These are phyloP conservation scores for Xylariaceae sp. DNA, from an alignment of 2,329 filamentous ascomycete species.

Conservation along the genomic window DNA sequence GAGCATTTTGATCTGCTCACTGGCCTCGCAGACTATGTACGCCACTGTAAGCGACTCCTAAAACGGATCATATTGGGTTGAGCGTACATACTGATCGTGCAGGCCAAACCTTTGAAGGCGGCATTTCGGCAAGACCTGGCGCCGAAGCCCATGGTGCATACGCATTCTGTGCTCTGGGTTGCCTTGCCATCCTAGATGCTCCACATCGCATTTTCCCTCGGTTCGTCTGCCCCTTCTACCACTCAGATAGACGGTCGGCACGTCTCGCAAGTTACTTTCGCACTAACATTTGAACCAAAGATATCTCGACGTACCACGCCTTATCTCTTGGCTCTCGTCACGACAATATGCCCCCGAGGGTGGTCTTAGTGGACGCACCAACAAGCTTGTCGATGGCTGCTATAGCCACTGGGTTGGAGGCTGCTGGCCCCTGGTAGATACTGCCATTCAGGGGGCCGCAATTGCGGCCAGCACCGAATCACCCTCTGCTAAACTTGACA, in stretches of 20 bases:
- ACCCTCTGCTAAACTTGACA: constrained; percentile 24
- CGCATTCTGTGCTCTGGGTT: constrained; percentile 88
- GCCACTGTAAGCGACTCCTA: constrained; percentile 58
- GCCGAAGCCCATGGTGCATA: constrained; percentile 95
- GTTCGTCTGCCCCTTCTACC: constrained; percentile 43
- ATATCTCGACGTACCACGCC: constrained; percentile 68
- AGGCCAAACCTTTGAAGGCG: constrained; percentile 94
- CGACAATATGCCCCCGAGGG: constrained; percentile 88
- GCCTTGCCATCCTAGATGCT: constrained; percentile 76
- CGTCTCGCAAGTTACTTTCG: constrained; percentile 25
- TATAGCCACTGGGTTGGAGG: constrained; percentile 97
- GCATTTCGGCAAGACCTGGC: constrained; percentile 78
- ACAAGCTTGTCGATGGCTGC: constrained; percentile 96
- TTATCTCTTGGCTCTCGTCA: constrained; percentile 83
- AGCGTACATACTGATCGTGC: constrained; percentile 24
- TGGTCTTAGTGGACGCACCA: constrained; percentile 87
- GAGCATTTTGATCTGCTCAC: constrained; percentile 64
- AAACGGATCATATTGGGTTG: constrained; percentile 12
- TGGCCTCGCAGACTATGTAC: constrained; percentile 73
- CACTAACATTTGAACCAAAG: constrained; percentile 39
- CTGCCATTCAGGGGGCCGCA: constrained; percentile 57
- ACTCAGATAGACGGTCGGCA: constrained; percentile 36
- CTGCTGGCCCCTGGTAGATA: constrained; percentile 88
- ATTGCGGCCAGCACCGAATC: constrained; percentile 20
- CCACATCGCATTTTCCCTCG: constrained; percentile 69